Evolutionary conservation across 140 eudicot genomes (phyloP).

Genomic region (Flaveria floridana): DNA sequence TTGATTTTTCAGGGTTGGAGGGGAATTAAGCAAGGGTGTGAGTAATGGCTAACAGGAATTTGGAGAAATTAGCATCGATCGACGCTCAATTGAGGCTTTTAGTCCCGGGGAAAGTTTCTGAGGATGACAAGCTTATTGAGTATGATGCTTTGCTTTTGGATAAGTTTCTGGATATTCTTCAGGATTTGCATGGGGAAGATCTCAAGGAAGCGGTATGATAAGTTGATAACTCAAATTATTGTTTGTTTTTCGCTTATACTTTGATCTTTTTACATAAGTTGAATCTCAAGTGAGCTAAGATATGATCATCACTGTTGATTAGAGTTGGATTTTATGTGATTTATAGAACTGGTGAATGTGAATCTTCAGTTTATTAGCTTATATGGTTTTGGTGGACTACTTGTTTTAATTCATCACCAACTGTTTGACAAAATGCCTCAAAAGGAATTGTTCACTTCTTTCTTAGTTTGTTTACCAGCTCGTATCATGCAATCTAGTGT

Average conservation of each 20-base stretch:
- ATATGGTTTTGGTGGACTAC: no score
- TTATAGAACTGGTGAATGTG: no score
- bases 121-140: slow-evolving; percentile 92
- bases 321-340: no score
- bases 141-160: slow-evolving; percentile 94
- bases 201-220: slow-evolving; percentile 79
- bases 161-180: slow-evolving; percentile 92
- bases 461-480: no score
- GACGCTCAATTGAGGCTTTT: slow-evolving; percentile 96
- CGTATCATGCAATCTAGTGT: background rate
- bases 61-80: slow-evolving; percentile 88
- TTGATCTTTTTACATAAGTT: background rate
- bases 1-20: no score
- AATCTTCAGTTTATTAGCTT: no score
- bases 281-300: no score
- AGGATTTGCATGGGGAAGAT: slow-evolving; percentile 90
- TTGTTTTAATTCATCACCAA: background rate
- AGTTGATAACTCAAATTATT: background rate
- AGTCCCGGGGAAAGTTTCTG: slow-evolving; percentile 83
- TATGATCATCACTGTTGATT: no score
- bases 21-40: background rate
- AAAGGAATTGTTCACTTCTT: background rate
- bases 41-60: slow-evolving; percentile 58
- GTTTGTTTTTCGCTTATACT: background rate
- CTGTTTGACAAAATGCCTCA: slow-evolving; percentile 1